Conservation (phyloP, 257 asterid species). For the Scutellaria minor region DNA sequence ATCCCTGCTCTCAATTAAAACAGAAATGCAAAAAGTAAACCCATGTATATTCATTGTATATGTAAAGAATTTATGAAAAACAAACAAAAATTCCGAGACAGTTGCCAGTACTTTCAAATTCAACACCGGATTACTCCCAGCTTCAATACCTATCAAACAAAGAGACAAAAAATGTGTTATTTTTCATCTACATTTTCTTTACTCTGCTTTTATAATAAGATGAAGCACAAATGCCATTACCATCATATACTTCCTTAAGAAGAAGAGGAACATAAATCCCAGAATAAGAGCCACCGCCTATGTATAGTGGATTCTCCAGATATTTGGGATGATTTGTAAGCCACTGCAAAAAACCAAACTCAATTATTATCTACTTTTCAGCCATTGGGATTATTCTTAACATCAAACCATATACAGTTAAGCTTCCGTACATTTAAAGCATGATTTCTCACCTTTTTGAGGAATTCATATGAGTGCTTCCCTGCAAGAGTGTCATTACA, state of each 20-base stretch:
- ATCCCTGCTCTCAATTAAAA: slow-evolving; percentile 37
- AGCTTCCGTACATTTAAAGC: background rate
- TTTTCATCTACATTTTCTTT: background rate
- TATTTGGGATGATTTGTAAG: slow-evolving; percentile 42
- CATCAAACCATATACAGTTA: background rate
- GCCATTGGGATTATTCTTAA: background rate
- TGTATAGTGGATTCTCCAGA: slow-evolving; percentile 41
- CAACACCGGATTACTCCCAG: slow-evolving; percentile 33
- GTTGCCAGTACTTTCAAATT: slow-evolving; percentile 35
- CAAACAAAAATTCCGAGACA: background rate
- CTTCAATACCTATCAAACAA: slow-evolving; percentile 37
- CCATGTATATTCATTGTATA: background rate
- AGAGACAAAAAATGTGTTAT: background rate
- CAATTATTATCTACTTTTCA: background rate
- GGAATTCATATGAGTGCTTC: slow-evolving; percentile 27
- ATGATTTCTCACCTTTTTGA: slow-evolving; percentile 37
- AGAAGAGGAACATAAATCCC: slow-evolving; percentile 37
- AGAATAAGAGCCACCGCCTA: slow-evolving; percentile 41
- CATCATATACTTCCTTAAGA: slow-evolving; percentile 28
- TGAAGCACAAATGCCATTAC: slow-evolving; percentile 15
- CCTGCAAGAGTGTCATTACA: slow-evolving; percentile 33
- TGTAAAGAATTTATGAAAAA: background rate
- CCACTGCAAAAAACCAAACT: slow-evolving; percentile 40
- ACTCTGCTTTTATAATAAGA: background rate
- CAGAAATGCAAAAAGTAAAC: background rate